A percentile compares a stretch with the other conserved stretches of the same genome.
These are phyloP conservation scores for Theileria parva DNA, from an alignment of 169 alveolate species.

Conservation along the genomic window DNA sequence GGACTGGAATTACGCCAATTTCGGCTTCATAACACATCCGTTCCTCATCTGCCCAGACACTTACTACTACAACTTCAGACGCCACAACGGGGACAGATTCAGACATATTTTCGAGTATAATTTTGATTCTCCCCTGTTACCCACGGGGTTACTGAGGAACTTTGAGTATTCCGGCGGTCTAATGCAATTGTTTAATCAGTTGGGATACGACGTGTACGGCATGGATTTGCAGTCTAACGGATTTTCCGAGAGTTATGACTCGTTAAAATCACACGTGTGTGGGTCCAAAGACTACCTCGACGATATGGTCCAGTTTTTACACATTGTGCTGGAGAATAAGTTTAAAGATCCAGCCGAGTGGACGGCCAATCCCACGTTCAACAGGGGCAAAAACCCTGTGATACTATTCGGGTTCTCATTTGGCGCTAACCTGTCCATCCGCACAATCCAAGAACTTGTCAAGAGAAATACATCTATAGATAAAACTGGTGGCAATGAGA, in stretches of 20 bases:
- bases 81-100: background rate
- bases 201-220: slow-evolving; percentile 69
- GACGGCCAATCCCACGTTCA: slow-evolving; percentile 18
- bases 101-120: slow-evolving; percentile 13
- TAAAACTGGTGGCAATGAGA: background rate
- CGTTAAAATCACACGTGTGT: slow-evolving; percentile 27
- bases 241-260: slow-evolving; percentile 57
- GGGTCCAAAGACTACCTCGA: slow-evolving; percentile 51
- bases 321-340: slow-evolving; percentile 41
- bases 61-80: background rate
- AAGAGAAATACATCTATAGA: slow-evolving; percentile 17
- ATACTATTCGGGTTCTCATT: slow-evolving; percentile 67
- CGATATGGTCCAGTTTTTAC: slow-evolving; percentile 66
- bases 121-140: background rate
- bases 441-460: slow-evolving; percentile 43
- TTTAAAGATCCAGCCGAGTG: slow-evolving; percentile 31
- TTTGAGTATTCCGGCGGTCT: slow-evolving; percentile 63
- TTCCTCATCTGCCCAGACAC: slow-evolving; percentile 13
- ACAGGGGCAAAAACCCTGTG: slow-evolving; percentile 31
- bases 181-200: slow-evolving; percentile 60
- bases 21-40: slow-evolving; percentile 35
- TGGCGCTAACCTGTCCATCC: slow-evolving; percentile 69
- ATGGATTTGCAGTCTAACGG: slow-evolving; percentile 73
- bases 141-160: slow-evolving; percentile 5
- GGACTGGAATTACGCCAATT: slow-evolving; percentile 37